Evolutionary conservation across 2,329 filamentous ascomycete genomes (phyloP), one percentile per base, ranked within the genome.

Genomic region (Ophiostoma montium): DNA sequence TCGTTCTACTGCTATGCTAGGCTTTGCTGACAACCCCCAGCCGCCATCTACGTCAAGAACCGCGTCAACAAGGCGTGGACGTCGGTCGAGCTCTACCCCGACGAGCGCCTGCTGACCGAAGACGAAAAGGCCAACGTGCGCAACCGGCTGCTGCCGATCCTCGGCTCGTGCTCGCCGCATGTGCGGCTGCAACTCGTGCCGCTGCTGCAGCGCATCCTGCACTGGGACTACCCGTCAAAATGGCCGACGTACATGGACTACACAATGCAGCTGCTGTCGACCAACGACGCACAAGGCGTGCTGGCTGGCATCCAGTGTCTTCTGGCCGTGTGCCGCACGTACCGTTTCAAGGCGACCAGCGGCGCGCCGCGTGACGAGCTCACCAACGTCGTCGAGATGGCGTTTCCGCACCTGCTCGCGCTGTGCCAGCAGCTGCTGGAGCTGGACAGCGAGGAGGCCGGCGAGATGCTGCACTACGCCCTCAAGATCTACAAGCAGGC

Each of bases 401-500:
- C 86, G 52, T 98, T 98, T 67, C 88, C 92, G 18, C 81, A 88
- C 55, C 72, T 96, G 55, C 71, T 96, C 57, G 74, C 75, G 54
- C 92, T 98, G 60, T 94, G 89, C 58, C 88, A 86, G 62, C 84
- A 86, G 64, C 70, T 96, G 59, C 84, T 95, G 42, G 83, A 86
- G 57, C 89, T 96, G 69, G 86, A 86, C 62, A 95, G 86, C 62
- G 72, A 94, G 57, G 92, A 98, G 67, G 92, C 90, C 16, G 90
- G 86, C 52, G 92, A 96, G 70, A 96, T 98, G 85, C 73, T 98
- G 57, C 85, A 94, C 62, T 82, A 94, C 51, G 86, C 94, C 49
- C 76, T 98, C 61, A 98, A 98, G 72, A 83, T 88, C 35, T 98
- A 94, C 69, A 98, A 98, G 70, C 90, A 98, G 69, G 89, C 92